A percentile compares a stretch with the other conserved stretches of the same genome.
Conservation (phyloP, 768 basidiomycete species). For the Tulasnella sp. region DNA sequence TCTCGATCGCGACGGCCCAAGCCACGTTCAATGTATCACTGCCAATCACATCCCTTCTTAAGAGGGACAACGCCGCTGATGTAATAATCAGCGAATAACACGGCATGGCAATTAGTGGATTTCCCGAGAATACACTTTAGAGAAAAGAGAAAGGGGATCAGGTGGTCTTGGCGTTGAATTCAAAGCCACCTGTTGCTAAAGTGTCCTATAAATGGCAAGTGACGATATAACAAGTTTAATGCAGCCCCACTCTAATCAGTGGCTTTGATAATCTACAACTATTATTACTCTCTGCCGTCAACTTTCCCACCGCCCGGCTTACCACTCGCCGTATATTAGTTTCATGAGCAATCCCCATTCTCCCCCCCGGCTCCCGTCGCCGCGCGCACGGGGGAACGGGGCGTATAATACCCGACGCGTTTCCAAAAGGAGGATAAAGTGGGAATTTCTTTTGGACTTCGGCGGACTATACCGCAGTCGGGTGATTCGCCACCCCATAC, state of each 20-base stretch:
- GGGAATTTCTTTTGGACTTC: too few species aligned
- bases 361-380: neutral
- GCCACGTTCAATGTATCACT: slow-evolving; percentile 2
- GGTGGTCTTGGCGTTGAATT: neutral
- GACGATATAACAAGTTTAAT: neutral
- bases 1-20: neutral
- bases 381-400: neutral
- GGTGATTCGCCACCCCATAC: too few species aligned
- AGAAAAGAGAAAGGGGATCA: too few species aligned
- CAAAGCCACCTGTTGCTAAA: neutral
- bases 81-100: neutral
- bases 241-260: neutral
- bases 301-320: neutral
- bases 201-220: neutral
- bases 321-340: neutral
- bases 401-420: neutral
- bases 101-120: too few species aligned
- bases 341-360: neutral
- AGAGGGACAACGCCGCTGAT: neutral
- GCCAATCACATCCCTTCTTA: neutral
- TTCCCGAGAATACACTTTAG: too few species aligned
- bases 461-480: too few species aligned
- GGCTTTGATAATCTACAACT: neutral
- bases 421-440: too few species aligned
- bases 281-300: neutral